phyloP scores from a whole-genome alignment of 2,329 filamentous ascomycete species.

The Trichoderma sp. region DNA sequence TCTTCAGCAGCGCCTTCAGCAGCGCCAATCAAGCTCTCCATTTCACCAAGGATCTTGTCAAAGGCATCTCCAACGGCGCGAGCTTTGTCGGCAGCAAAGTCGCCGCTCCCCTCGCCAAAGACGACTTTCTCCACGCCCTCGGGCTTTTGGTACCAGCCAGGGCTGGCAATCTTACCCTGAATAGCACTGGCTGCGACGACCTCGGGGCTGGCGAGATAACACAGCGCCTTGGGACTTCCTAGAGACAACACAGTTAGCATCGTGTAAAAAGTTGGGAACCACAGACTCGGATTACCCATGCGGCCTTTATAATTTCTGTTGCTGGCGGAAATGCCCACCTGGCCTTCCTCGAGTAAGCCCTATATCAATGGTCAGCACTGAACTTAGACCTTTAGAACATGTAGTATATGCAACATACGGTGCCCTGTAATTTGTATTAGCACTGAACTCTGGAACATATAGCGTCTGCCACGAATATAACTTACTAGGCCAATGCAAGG shows the following conservation, averaged over 20 bases:
- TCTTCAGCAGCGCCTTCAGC: constrained; percentile 16
- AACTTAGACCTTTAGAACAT: not conserved
- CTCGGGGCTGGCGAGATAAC: constrained; percentile 82
- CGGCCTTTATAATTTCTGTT: constrained; percentile 92
- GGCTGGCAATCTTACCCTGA: constrained; percentile 67
- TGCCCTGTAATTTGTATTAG: not conserved
- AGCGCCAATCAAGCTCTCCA: constrained; percentile 24
- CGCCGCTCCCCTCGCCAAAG: constrained; percentile 69
- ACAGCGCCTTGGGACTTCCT: constrained; percentile 49
- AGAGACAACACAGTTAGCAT: not conserved
- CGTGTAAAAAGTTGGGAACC: not conserved
- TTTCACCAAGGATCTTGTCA: constrained; percentile 66
- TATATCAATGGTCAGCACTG: constrained; percentile 42
- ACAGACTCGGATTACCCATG: constrained; percentile 58
- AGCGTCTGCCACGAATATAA: not conserved
- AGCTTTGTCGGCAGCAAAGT: constrained; percentile 61
- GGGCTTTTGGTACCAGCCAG: constrained; percentile 74
- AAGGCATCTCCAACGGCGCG: constrained; percentile 67
- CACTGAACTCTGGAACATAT: not conserved
- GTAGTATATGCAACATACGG: not conserved
- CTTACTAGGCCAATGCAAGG: constrained; percentile 74
- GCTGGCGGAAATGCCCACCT: constrained; percentile 77
- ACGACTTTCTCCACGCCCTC: constrained; percentile 65
- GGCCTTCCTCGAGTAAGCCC: constrained; percentile 78
- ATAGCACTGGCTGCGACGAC: constrained; percentile 89